A percentile compares a stretch with the other conserved stretches of the same genome.
Conservation (phyloP, 805 yeast species). For the Wickerhamomyces kurtzmanii region DNA sequence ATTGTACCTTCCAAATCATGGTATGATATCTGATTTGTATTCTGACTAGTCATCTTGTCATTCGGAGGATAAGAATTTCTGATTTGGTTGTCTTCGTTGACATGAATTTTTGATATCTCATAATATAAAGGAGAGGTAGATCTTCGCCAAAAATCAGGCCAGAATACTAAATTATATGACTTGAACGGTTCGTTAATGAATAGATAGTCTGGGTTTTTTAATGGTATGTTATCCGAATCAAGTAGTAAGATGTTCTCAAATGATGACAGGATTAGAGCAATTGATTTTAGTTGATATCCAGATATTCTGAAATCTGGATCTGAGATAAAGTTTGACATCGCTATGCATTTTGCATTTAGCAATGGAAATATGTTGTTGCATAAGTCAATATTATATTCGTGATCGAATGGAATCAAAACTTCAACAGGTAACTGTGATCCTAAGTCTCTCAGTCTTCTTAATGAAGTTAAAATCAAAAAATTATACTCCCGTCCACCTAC, state of each 20-base stretch:
- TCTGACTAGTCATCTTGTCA: conserved; percentile 24
- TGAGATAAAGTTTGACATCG: conserved; percentile 31
- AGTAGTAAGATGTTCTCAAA: conserved; percentile 67
- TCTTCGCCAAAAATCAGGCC: conserved; percentile 71
- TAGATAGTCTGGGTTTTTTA: conserved; percentile 38
- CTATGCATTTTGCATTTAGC: conserved; percentile 56
- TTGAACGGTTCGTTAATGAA: conserved; percentile 22
- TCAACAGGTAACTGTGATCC: conserved; percentile 74
- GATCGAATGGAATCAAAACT: conserved; percentile 62
- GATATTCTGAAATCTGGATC: conserved; percentile 32
- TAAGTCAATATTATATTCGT: conserved; percentile 62
- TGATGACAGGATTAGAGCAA: conserved; percentile 67
- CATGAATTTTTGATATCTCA: conserved; percentile 38
- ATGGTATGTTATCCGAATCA: conserved; percentile 67
- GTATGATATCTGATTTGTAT: conserved; percentile 26
- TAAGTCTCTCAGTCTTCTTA: conserved; percentile 44
- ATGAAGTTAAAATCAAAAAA: conserved; percentile 47
- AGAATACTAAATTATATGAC: conserved; percentile 35
- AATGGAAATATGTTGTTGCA: conserved; percentile 62
- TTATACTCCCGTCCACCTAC: conserved; percentile 73
- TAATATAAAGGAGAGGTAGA: conserved; percentile 53
- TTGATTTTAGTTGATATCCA: conserved; percentile 60
- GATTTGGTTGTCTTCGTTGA: conserved; percentile 20
- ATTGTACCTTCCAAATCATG: conserved; percentile 63
- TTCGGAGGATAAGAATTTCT: conserved; percentile 20